Evolutionary conservation across 768 basidiomycete species (phyloP), one percentile per base, ranked within the genome.

Genomic region (Xerocomellus dryophilus): DNA sequence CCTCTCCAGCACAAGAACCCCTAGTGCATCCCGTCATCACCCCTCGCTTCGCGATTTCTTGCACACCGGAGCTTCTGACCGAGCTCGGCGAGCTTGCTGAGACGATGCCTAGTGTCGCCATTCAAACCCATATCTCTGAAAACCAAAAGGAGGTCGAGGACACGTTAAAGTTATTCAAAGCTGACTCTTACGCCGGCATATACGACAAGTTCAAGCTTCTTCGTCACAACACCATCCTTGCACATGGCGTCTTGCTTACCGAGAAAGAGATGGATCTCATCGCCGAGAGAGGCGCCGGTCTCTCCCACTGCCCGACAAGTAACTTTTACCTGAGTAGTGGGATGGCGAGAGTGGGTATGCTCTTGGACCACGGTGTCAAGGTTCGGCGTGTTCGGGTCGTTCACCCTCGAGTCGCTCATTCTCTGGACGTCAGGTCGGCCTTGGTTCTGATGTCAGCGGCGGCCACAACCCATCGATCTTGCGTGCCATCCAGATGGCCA

Each of bases 41-140:
- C 0, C 96, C 96, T 14, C 89, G 96, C n/a, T 98, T 98, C 69
- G 96, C 96, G 21, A 88, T 98, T 54, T 85, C 90, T 11, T 96
- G 93, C 71, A 84, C 93, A 0, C 69, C 77, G 12, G 73, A 80
- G n/a, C 81, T 95, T 29, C 78, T 98, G 46, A 43, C 64, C 1
- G 70, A 73, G 5, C 76, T 98, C 6, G 84, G 88, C 9, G 29
- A 60, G 14, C 66, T 96, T 38, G 88, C 88, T 0, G 65, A 72
- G 20, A 66, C 75, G 4, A 81, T 90, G 61, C 78, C 83, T 4
- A 58, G 71, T 1, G 76, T 98, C 32, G 79, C 80, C 48, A 88
- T 97, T 47, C 96, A 98, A 72, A 98, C 96, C 3, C 96, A 98
- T 69, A 84, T 98, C 41, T 83, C 88, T 14, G 96, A 98, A 74